phyloP scores from a whole-genome alignment of 2,329 filamentous ascomycete species.

The Trichoderma guizhouense region DNA sequence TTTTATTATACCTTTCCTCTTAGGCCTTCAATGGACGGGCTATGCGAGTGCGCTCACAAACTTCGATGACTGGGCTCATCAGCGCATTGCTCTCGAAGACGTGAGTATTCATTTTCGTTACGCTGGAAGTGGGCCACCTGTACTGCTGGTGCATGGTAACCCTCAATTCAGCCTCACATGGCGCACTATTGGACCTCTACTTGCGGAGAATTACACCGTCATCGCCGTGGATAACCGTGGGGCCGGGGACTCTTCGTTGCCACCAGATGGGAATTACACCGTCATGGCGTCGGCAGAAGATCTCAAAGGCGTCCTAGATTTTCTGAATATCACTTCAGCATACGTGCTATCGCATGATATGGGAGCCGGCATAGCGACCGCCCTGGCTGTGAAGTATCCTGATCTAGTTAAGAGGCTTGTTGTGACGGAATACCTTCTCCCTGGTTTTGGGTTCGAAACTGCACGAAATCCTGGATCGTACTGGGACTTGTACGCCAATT shows the following conservation, averaged over 20 bases:
- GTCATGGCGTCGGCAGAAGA: constrained; percentile 38
- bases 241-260: constrained; percentile 39
- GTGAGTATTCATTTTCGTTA: constrained; percentile 43
- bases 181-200: constrained; percentile 38
- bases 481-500: constrained; percentile 40
- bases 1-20: neutral
- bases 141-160: constrained; percentile 41
- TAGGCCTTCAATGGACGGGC: neutral
- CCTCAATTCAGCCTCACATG: constrained; percentile 39
- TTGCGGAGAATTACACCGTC: constrained; percentile 42
- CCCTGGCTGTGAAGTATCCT: constrained; percentile 38
- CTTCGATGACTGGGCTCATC: constrained; percentile 38
- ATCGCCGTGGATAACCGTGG: constrained; percentile 43
- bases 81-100: constrained; percentile 35
- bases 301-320: constrained; percentile 39
- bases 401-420: constrained; percentile 34
- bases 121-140: constrained; percentile 37
- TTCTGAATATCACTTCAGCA: constrained; percentile 39
- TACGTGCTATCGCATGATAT: constrained; percentile 47
- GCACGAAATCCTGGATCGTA: constrained; percentile 30
- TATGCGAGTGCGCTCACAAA: neutral
- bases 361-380: constrained; percentile 40
- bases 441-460: constrained; percentile 40
- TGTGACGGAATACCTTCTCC: constrained; percentile 40
- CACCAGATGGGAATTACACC: constrained; percentile 39